Conservation (phyloP, 2,329 filamentous ascomycete genomes). For the Cytospora chrysosperma region DNA sequence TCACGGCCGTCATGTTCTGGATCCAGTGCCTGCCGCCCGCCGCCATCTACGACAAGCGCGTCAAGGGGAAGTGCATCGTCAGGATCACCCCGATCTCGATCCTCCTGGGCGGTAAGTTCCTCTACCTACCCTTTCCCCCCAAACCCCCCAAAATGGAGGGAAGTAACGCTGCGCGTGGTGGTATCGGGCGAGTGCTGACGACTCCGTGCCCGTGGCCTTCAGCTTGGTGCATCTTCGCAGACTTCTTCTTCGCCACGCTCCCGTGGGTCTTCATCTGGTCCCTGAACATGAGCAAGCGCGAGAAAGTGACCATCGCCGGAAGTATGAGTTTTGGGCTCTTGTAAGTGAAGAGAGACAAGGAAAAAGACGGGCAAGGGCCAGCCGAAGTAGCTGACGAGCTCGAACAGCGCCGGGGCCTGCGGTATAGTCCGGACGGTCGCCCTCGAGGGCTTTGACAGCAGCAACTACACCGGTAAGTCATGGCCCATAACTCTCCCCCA, state of each 20-base stretch:
- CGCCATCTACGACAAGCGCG: neutral
- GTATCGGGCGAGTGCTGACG: neutral
- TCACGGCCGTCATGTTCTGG: conserved; percentile 6
- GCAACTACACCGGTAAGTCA: conserved; percentile 33
- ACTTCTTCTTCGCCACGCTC: conserved; percentile 36
- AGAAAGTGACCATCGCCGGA: conserved; percentile 39
- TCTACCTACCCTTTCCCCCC: too few relatives aligned
- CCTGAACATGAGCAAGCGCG: conserved; percentile 41
- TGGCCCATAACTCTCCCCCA: too few relatives aligned
- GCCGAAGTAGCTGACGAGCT: too few relatives aligned
- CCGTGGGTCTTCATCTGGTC: conserved; percentile 43
- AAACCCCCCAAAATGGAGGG: too few relatives aligned
- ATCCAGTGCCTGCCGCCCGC: neutral
- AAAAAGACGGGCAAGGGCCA: conserved; percentile 17
- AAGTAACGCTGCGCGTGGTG: neutral
- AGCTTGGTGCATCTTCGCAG: conserved; percentile 29
- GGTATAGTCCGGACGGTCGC: conserved; percentile 33
- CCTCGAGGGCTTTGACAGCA: conserved; percentile 28
- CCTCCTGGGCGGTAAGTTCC: neutral
- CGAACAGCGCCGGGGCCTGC: conserved; percentile 31
- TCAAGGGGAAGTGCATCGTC: neutral
- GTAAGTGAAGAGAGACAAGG: conserved; percentile 29
- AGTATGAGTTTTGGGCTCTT: conserved; percentile 42
- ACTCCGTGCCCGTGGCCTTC: neutral
- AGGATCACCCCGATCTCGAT: neutral